Base-by-base conservation (phyloP, 768 basidiomycete species). In the Fistulinella prunicolor region DNA sequence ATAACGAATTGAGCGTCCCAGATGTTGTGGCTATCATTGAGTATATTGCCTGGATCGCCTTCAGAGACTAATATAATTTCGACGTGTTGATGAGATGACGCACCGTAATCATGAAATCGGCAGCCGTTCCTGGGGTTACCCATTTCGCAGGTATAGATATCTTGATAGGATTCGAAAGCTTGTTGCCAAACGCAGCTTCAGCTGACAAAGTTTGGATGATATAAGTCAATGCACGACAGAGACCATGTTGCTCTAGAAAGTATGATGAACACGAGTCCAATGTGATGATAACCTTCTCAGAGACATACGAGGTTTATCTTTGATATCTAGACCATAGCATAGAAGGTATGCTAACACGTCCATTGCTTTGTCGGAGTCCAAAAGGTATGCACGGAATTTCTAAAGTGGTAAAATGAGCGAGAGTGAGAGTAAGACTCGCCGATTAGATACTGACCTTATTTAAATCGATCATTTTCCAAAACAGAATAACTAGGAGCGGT, bases 381-480 rank as follows among this genome's bases (percentile, higher is more conserved):
- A 68, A 8, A 94, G 70, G 63, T 85, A 85, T n/a, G 73, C 69
- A 19, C 89, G 80, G 69, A 97, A 94, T 85, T 93, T 94, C 93
- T 96, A 35, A 23, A n/a, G 42, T 49, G 21, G 40, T 30, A 47
- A 17, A 19, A 32, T 60, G 21, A 49, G 34, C 14, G 3, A 30
- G 8, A 14, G 49, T 17, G 10, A 16, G 20, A 59, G 39, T 14
- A 30, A 28, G n/a, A n/a, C n/a, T 26, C 5, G 16, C 38, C 10
- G 24, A 53, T 41, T 36, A n/a, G n/a, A n/a, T n/a, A n/a, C 70
- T 28, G 36, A 93, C 94, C 75, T 91, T 96, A 72, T 98, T 98
- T 20, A 91, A 67, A 54, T 97, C 95, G 32, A 96, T 72, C 66
- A 92, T 80, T 68, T 94, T 89, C 94, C 94, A 97, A 42, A 95